Percentiles rank a stretch among this genome's conserved stretches.
phyloP scores from a whole-genome alignment of 129 eudicot species.

The Dittrichia graveolens region DNA sequence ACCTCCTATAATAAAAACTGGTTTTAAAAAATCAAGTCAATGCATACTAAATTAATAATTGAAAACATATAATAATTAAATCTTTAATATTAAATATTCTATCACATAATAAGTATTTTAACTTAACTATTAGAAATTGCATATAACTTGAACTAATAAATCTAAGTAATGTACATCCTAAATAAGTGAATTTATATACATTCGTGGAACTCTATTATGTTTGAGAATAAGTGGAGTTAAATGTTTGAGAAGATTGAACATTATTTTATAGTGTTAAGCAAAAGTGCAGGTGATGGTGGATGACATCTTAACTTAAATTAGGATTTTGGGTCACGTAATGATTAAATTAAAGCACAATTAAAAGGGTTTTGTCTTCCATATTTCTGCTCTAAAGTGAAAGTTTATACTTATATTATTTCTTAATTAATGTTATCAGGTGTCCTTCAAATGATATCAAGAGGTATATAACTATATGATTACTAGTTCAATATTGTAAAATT shows the following conservation, averaged over 20 bases:
- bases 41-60: too few species aligned
- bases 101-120: too few species aligned
- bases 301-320: constrained; percentile 56
- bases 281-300: constrained; percentile 41
- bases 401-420: constrained; percentile 10
- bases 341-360: constrained; percentile 35
- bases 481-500: neutral
- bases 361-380: constrained; percentile 48
- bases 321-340: constrained; percentile 47
- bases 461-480: neutral
- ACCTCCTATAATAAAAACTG: too few species aligned
- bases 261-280: constrained; percentile 23
- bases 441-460: constrained; percentile 32
- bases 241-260: neutral
- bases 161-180: too few species aligned
- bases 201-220: too few species aligned
- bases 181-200: too few species aligned
- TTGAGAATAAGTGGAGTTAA: neutral
- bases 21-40: too few species aligned
- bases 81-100: too few species aligned
- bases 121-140: too few species aligned
- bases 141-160: too few species aligned
- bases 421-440: constrained; percentile 35
- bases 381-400: constrained; percentile 37
- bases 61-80: too few species aligned